Evolutionary conservation across 495 filamentous ascomycete species (phyloP).

Genomic region (Cetradonia linearis): DNA sequence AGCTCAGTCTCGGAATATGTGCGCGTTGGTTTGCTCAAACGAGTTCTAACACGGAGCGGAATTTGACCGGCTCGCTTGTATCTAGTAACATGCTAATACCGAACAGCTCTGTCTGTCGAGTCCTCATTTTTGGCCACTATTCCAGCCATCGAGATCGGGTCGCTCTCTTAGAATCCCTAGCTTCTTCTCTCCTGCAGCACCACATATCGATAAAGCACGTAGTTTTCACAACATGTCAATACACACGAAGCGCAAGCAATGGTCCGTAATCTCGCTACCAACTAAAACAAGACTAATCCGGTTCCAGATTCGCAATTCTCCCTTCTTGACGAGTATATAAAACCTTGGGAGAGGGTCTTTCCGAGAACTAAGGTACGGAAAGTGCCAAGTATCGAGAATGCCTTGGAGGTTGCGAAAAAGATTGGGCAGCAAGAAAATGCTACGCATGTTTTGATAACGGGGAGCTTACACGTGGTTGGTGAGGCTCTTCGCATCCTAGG

Average conservation of each 20-base stretch:
- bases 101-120: too few species aligned
- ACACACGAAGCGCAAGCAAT: slow-evolving; percentile 2
- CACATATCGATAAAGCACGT: neutral
- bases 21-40: slow-evolving; percentile 39
- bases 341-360: neutral
- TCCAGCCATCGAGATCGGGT: neutral
- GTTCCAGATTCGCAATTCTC: neutral
- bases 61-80: too few species aligned
- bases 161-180: slow-evolving; percentile 1
- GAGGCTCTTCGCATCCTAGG: neutral
- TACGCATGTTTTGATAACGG: neutral
- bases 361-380: neutral
- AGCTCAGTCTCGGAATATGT: slow-evolving; percentile 33
- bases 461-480: slow-evolving; percentile 1
- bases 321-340: neutral
- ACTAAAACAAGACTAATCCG: too few species aligned
- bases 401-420: neutral
- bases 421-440: neutral
- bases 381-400: neutral
- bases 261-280: neutral
- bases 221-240: neutral
- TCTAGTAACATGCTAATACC: too few species aligned
- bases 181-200: neutral
- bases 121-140: neutral
- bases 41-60: too few species aligned